A percentile compares a stretch with the other conserved stretches of the same genome.
Conservation (phyloP, 2,329 filamentous ascomycete genomes). For the Aphanocladium album region DNA sequence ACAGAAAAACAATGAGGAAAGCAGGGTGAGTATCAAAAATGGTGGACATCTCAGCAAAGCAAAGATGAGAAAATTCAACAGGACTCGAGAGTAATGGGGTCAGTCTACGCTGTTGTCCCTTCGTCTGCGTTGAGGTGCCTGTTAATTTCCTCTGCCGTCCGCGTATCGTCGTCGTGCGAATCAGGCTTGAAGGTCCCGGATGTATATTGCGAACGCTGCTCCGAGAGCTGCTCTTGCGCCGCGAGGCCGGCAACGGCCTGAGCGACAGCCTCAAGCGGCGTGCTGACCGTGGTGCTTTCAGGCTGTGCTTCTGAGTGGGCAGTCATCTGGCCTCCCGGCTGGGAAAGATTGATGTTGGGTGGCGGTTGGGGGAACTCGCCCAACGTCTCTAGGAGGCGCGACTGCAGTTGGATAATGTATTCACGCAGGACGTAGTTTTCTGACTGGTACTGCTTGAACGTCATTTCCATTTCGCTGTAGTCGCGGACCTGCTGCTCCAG, state of each 20-base stretch:
- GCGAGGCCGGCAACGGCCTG: constrained; percentile 43
- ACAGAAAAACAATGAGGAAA: not conserved
- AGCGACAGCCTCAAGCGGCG: constrained; percentile 45
- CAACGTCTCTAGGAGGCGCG: constrained; percentile 74
- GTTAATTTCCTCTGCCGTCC: constrained; percentile 50
- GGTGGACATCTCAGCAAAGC: constrained; percentile 14
- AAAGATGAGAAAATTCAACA: constrained; percentile 1
- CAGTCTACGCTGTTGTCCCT: constrained; percentile 15
- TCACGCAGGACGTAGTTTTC: constrained; percentile 90
- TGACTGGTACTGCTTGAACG: constrained; percentile 72
- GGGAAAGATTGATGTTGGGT: constrained; percentile 56
- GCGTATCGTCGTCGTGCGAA: constrained; percentile 35
- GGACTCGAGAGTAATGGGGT: not conserved
- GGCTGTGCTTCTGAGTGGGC: not conserved
- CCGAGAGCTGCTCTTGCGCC: constrained; percentile 35
- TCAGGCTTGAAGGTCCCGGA: constrained; percentile 32
- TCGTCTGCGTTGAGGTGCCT: constrained; percentile 45
- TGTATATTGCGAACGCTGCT: constrained; percentile 29
- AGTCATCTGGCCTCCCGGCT: constrained; percentile 14
- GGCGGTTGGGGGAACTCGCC: constrained; percentile 83
- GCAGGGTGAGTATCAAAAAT: not conserved
- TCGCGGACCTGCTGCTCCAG: constrained; percentile 90
- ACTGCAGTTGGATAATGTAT: constrained; percentile 88
- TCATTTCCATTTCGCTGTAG: constrained; percentile 67
- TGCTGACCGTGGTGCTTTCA: constrained; percentile 26